Percentiles rank a stretch among this genome's conserved stretches.
These are phyloP conservation scores for Rossbeevera mucosa DNA, from an alignment of 768 basidiomycete species.

Conservation along the genomic window DNA sequence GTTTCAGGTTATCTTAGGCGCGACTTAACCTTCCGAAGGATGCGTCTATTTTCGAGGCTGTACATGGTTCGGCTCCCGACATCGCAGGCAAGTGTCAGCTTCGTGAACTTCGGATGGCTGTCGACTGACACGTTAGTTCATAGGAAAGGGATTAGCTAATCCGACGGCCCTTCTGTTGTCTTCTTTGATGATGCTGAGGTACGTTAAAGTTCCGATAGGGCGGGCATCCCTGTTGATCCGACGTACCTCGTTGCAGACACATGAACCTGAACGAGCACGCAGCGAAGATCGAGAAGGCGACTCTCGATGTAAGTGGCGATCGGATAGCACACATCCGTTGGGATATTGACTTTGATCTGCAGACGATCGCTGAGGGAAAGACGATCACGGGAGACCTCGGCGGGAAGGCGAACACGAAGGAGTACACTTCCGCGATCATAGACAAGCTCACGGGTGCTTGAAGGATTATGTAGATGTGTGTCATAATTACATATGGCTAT, in stretches of 20 bases:
- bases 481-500: constrained; percentile 5
- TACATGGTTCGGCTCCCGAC: constrained; percentile 99
- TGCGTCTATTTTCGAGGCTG: constrained; percentile 99
- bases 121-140: constrained; percentile 5
- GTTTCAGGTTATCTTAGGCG: constrained; percentile 25
- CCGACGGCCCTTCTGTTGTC: constrained; percentile 97
- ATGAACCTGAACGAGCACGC: constrained; percentile 88
- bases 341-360: constrained; percentile 9
- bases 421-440: constrained; percentile 89
- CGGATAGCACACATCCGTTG: not conserved
- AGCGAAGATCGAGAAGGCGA: constrained; percentile 86
- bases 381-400: constrained; percentile 93
- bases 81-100: constrained; percentile 67
- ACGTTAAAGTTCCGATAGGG: constrained; percentile 25
- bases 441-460: constrained; percentile 47
- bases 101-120: not conserved
- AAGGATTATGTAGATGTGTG: constrained; percentile 17
- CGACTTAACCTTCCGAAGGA: constrained; percentile 49
- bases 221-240: constrained; percentile 18
- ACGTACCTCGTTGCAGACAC: constrained; percentile 52
- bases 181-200: constrained; percentile 98
- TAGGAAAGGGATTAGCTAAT: constrained; percentile 91
- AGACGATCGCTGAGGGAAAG: constrained; percentile 98
- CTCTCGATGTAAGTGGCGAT: constrained; percentile 65
- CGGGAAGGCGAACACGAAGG: constrained; percentile 82